Percentiles rank a stretch among this genome's conserved stretches.
Conservation (phyloP, 169 alveolate genomes). For the Pseudocohnilembus persalinus region DNA sequence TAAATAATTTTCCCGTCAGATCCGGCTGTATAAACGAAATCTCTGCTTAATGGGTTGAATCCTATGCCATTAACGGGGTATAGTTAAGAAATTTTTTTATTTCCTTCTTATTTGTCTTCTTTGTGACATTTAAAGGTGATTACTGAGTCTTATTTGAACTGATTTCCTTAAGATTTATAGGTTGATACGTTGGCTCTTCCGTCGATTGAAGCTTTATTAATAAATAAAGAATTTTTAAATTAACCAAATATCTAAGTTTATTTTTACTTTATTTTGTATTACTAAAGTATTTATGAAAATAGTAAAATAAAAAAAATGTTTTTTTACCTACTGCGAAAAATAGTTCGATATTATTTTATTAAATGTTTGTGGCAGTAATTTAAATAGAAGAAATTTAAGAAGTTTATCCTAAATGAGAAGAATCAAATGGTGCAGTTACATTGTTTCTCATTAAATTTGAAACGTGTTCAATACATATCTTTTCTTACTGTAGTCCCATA, state of each 20-base stretch:
- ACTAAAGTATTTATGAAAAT: too few species aligned
- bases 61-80: slow-evolving; percentile 12
- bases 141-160: background rate
- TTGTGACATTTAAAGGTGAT: slow-evolving; percentile 27
- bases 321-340: background rate
- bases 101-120: background rate
- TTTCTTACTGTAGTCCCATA: background rate
- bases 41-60: slow-evolving; percentile 1
- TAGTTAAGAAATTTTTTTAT: background rate
- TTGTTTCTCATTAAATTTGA: too few species aligned
- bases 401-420: background rate
- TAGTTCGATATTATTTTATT: background rate
- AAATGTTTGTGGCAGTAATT: background rate
- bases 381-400: too few species aligned
- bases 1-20: slow-evolving; percentile 15
- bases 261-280: too few species aligned
- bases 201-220: slow-evolving; percentile 18
- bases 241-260: too few species aligned
- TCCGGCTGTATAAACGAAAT: slow-evolving; percentile 5
- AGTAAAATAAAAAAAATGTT: too few species aligned
- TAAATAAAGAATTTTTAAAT: too few species aligned
- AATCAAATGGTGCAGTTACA: background rate
- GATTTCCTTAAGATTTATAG: background rate
- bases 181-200: slow-evolving; percentile 7
- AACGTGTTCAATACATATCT: background rate